Evolutionary conservation across 2,329 filamentous ascomycete genomes (phyloP).

Genomic region (Trichoderma atroviride): DNA sequence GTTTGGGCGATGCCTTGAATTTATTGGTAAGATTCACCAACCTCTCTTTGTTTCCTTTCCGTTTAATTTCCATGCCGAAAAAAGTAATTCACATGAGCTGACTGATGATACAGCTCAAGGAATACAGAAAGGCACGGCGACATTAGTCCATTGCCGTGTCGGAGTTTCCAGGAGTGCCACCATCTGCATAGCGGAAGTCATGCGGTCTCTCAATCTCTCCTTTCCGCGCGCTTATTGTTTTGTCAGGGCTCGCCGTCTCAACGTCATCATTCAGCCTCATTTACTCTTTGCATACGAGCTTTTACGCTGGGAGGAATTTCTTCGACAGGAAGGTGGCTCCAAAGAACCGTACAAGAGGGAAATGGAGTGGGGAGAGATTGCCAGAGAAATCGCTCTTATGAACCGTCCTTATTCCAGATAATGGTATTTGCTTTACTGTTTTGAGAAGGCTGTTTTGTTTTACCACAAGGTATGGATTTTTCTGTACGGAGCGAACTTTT

Average conservation of each 20-base stretch:
- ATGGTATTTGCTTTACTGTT: slow-evolving; percentile 23
- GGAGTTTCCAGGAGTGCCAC: slow-evolving; percentile 94
- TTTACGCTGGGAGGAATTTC: slow-evolving; percentile 89
- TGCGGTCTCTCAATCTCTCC: slow-evolving; percentile 77
- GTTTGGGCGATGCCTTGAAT: slow-evolving; percentile 82
- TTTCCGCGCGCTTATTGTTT: slow-evolving; percentile 96
- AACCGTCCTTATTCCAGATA: slow-evolving; percentile 87
- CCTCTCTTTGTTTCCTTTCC: neutral
- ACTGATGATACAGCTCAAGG: slow-evolving; percentile 67
- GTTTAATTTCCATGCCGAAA: neutral
- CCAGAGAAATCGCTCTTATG: slow-evolving; percentile 91
- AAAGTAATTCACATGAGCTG: neutral
- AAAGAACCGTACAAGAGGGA: slow-evolving; percentile 64
- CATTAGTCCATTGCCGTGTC: slow-evolving; percentile 93
- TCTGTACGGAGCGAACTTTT: slow-evolving; percentile 3
- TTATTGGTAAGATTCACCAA: slow-evolving; percentile 73
- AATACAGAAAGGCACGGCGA: slow-evolving; percentile 74
- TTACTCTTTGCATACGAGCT: slow-evolving; percentile 93
- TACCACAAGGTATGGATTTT: neutral
- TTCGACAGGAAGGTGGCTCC: slow-evolving; percentile 57
- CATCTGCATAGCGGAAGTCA: slow-evolving; percentile 98
- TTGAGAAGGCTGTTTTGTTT: neutral
- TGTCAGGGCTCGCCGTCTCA: slow-evolving; percentile 86
- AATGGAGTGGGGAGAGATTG: slow-evolving; percentile 87
- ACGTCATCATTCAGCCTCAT: slow-evolving; percentile 98